A percentile compares a stretch with the other conserved stretches of the same genome.
Evolutionary conservation across 2,329 filamentous ascomycete species (phyloP).

Genomic region (Phialocephala sp.): DNA sequence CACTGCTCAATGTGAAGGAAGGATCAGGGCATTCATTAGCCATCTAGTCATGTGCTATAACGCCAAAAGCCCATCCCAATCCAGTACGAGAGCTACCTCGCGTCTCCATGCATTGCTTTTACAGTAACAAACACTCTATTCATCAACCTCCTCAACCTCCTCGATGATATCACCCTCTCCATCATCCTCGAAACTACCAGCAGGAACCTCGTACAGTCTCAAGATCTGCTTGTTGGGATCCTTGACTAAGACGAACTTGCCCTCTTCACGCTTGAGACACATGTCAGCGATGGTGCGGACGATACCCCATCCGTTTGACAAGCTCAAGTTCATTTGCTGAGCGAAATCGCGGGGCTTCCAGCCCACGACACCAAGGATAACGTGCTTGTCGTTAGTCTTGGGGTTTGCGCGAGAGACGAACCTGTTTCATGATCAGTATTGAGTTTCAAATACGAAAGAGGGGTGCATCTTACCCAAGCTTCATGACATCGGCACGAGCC

Average conservation of each 20-base stretch:
- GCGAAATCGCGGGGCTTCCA: conserved; percentile 99
- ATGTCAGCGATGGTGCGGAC: conserved; percentile 98
- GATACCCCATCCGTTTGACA: conserved; percentile 98
- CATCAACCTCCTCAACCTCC: conserved; percentile 40
- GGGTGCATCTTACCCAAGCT: conserved; percentile 77
- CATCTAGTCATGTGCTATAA: conserved; percentile 1
- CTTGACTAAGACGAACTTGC: conserved; percentile 82
- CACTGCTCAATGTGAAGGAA: background rate
- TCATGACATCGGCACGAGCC: conserved; percentile 97
- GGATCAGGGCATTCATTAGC: conserved; percentile 4
- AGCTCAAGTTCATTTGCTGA: conserved; percentile 94
- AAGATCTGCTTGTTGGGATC: conserved; percentile 98
- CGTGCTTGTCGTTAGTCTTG: conserved; percentile 90
- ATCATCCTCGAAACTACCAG: conserved; percentile 88
- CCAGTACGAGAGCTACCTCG: background rate
- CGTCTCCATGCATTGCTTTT: conserved; percentile 1
- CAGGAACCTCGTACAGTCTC: conserved; percentile 88
- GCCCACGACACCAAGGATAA: conserved; percentile 92
- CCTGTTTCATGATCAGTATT: conserved; percentile 50
- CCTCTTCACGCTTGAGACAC: conserved; percentile 77
- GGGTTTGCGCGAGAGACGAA: conserved; percentile 96
- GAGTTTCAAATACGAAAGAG: conserved; percentile 10
- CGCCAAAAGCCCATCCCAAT: background rate
- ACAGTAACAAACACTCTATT: conserved; percentile 28
- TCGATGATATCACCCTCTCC: conserved; percentile 60